Evolutionary conservation across 106 monocot genomes (phyloP).

Genomic region (Acorus gramineus): DNA sequence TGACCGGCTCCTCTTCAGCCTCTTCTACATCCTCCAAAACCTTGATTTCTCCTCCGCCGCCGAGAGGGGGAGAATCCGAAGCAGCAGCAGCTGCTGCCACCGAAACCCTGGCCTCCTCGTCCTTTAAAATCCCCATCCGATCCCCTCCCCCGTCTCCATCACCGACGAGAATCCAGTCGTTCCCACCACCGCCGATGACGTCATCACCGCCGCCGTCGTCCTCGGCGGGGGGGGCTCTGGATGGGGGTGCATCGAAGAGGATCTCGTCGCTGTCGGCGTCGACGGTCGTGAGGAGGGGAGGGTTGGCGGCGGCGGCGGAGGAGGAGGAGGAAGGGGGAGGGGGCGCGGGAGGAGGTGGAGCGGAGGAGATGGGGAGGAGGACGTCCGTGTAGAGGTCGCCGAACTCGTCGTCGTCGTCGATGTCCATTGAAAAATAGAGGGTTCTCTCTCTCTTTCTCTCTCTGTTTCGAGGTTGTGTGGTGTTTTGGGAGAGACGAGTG

Average conservation of each 20-base stretch:
- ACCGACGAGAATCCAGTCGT: not conserved
- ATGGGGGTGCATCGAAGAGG: conserved; percentile 13
- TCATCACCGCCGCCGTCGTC: conserved; percentile 46
- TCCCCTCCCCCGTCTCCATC: conserved; percentile 2
- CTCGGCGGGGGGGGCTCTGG: conserved; percentile 25
- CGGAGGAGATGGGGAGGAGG: not conserved
- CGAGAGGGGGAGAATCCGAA: no score
- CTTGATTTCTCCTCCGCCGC: not conserved
- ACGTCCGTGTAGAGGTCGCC: conserved; percentile 1
- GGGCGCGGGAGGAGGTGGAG: not conserved
- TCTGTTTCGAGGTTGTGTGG: no score
- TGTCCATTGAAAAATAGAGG: no score
- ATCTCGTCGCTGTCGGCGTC: conserved; percentile 45
- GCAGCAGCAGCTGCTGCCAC: not conserved
- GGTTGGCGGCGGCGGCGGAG: not conserved
- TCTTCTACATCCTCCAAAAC: conserved; percentile 10
- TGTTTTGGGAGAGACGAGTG: no score
- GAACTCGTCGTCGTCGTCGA: not conserved
- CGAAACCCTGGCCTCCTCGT: conserved; percentile 17
- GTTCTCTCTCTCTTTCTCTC: no score
- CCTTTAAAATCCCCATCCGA: conserved; percentile 8
- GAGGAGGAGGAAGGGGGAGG: not conserved
- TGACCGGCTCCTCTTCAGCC: conserved; percentile 26
- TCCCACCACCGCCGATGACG: not conserved
- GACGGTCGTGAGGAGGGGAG: conserved; percentile 1